phyloP scores from a whole-genome alignment of 306 rosid genomes.

The Prunus fruticosa region DNA sequence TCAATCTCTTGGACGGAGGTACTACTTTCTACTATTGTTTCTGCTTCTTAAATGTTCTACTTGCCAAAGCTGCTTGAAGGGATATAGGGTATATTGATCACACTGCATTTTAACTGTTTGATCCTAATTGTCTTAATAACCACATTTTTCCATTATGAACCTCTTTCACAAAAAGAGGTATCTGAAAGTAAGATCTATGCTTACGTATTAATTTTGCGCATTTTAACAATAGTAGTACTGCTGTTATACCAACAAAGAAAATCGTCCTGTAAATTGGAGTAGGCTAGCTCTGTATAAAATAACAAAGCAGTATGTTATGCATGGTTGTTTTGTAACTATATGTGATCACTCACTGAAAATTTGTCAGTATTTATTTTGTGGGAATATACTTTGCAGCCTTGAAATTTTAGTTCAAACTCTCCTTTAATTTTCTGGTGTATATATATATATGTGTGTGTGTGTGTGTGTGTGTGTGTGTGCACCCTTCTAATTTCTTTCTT shows the following conservation, averaged over 20 bases:
- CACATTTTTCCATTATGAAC: too few species aligned
- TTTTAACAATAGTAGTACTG: background rate
- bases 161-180: background rate
- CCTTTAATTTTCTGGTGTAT: background rate
- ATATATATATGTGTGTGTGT: too few species aligned
- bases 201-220: background rate
- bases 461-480: background rate
- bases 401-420: background rate
- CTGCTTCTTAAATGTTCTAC: background rate
- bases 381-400: too few species aligned
- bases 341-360: too few species aligned
- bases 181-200: background rate
- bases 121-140: too few species aligned
- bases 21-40: background rate
- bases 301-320: too few species aligned
- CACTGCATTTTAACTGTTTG: background rate
- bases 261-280: background rate
- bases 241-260: background rate
- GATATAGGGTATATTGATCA: background rate
- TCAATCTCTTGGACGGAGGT: slow-evolving; percentile 81
- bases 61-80: background rate
- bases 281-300: background rate
- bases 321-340: too few species aligned
- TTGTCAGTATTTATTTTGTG: too few species aligned
- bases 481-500: too few species aligned